phyloP scores from a whole-genome alignment of 768 basidiomycete genomes.

The Boletus rex-veris region DNA sequence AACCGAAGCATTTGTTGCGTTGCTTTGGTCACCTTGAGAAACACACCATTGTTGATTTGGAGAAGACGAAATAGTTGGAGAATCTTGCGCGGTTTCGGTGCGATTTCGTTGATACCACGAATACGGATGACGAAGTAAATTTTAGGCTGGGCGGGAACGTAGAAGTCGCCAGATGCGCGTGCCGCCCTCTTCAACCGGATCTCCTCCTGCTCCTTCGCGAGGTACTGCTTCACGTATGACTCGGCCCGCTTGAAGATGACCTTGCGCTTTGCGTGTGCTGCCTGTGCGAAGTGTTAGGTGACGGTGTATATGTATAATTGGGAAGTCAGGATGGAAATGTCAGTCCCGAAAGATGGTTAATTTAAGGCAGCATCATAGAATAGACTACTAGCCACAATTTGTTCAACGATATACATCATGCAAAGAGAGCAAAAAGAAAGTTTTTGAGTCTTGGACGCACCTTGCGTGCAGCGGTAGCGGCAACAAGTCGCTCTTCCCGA shows the following conservation, averaged over 20 bases:
- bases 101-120: slow-evolving; percentile 99
- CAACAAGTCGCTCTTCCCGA: slow-evolving; percentile 86
- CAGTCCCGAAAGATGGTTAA: slow-evolving; percentile 86
- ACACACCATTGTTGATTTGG: slow-evolving; percentile 99
- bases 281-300: slow-evolving; percentile 44
- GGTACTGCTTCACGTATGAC: slow-evolving; percentile 96
- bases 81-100: slow-evolving; percentile 99
- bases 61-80: slow-evolving; percentile 96
- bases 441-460: slow-evolving; percentile 43
- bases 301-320: slow-evolving; percentile 2
- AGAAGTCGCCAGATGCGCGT: slow-evolving; percentile 90
- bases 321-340: slow-evolving; percentile 19
- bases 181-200: slow-evolving; percentile 92
- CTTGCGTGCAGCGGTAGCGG: slow-evolving; percentile 84
- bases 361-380: slow-evolving; percentile 72
- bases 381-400: slow-evolving; percentile 66
- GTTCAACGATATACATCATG: slow-evolving; percentile 84
- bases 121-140: slow-evolving; percentile 98
- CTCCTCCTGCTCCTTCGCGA: slow-evolving; percentile 90
- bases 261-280: slow-evolving; percentile 86
- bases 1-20: slow-evolving; percentile 98
- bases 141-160: slow-evolving; percentile 95
- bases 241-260: slow-evolving; percentile 99
- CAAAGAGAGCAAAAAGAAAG: slow-evolving; percentile 19
- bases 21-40: slow-evolving; percentile 94